These are phyloP conservation scores for Ceratocystis variospora DNA, from an alignment of 2,329 filamentous ascomycete genomes.

Conservation along the genomic window DNA sequence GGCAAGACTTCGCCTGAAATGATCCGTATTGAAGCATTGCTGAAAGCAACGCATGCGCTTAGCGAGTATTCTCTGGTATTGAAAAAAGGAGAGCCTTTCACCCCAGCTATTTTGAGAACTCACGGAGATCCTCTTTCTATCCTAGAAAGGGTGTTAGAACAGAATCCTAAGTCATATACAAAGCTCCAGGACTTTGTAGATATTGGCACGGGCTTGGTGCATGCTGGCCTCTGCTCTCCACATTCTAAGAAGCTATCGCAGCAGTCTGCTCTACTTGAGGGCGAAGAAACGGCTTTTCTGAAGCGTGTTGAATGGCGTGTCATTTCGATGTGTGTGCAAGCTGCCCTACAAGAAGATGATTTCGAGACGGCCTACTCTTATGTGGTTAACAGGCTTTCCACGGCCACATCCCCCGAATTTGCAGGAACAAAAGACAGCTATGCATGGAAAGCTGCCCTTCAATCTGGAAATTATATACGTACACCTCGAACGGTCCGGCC, in stretches of 20 bases:
- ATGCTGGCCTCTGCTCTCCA: conserved; percentile 32
- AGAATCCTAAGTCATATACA: conserved; percentile 62
- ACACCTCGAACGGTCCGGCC: conserved; percentile 40
- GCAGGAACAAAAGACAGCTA: conserved; percentile 27
- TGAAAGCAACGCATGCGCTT: conserved; percentile 60
- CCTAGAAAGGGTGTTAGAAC: conserved; percentile 57
- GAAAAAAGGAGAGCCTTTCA: conserved; percentile 68
- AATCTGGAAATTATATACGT: conserved; percentile 60
- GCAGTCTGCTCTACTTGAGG: conserved; percentile 13
- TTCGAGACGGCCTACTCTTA: conserved; percentile 83
- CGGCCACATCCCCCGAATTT: conserved; percentile 28
- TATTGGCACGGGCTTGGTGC: conserved; percentile 53
- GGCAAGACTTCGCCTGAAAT: conserved; percentile 36
- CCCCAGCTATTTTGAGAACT: conserved; percentile 63
- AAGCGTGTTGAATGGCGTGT: conserved; percentile 48
- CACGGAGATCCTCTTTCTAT: conserved; percentile 62
- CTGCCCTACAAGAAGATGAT: conserved; percentile 60
- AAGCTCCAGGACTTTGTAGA: conserved; percentile 58
- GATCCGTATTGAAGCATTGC: conserved; percentile 46
- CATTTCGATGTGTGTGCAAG: conserved; percentile 67
- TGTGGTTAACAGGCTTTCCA: conserved; percentile 53
- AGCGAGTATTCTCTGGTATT: conserved; percentile 65
- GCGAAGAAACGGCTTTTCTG: conserved; percentile 25
- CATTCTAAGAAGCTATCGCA: conserved; percentile 18
- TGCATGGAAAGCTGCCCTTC: conserved; percentile 65